A percentile compares a stretch with the other conserved stretches of the same genome.
These are phyloP conservation scores for Wickerhamiella parazyma DNA, from an alignment of 805 yeast species.

Conservation along the genomic window DNA sequence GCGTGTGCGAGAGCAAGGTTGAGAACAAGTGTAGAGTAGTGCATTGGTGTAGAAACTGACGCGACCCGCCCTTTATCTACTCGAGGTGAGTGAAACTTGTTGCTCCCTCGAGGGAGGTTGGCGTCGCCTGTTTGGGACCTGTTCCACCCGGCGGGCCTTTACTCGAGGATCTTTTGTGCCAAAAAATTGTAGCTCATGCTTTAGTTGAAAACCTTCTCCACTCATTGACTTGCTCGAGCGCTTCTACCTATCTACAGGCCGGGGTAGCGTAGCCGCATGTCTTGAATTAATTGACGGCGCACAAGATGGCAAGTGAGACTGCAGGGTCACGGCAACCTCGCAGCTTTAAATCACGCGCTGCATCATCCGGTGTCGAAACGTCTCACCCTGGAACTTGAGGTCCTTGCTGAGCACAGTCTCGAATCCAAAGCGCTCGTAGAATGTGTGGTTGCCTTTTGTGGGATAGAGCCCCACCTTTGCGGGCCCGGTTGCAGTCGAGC, in stretches of 20 bases:
- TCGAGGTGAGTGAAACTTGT: neutral
- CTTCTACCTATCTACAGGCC: too few relatives aligned
- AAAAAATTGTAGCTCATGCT: too few relatives aligned
- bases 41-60: conserved; percentile 2
- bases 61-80: neutral
- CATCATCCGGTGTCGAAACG: conserved; percentile 1
- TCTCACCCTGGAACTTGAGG: neutral
- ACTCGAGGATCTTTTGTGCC: too few relatives aligned
- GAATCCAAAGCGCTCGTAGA: conserved; percentile 1
- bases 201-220: too few relatives aligned
- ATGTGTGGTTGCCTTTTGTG: neutral
- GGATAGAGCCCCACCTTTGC: conserved; percentile 3
- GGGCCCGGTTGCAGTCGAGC: neutral
- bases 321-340: too few relatives aligned
- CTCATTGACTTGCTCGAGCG: too few relatives aligned
- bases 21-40: neutral
- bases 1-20: conserved; percentile 2
- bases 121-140: too few relatives aligned
- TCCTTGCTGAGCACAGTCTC: neutral
- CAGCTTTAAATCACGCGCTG: conserved; percentile 1
- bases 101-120: too few relatives aligned
- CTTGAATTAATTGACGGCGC: too few relatives aligned
- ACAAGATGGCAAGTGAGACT: too few relatives aligned
- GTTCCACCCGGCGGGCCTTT: too few relatives aligned
- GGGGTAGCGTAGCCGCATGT: too few relatives aligned